Evolutionary conservation across 768 basidiomycete genomes (phyloP).

Genomic region (Xerocomus spinulosus): DNA sequence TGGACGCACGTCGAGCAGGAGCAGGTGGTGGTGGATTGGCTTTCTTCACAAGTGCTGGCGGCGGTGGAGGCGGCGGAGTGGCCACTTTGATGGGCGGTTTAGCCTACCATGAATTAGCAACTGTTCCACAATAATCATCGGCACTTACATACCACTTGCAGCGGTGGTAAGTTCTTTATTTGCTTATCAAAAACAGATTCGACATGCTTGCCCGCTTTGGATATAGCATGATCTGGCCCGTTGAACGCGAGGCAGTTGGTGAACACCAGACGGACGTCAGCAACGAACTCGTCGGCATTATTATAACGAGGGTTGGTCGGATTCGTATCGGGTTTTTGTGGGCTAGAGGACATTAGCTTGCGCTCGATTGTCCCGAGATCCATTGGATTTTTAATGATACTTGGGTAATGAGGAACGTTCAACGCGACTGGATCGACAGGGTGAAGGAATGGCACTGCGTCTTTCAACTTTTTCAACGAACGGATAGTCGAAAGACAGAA

Average conservation of each 20-base stretch:
- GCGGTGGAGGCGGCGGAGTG: constrained; percentile 40
- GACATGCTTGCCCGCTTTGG: constrained; percentile 74
- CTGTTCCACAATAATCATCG: constrained; percentile 11
- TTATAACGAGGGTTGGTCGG: constrained; percentile 70
- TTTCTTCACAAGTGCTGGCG: constrained; percentile 28
- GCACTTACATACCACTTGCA: constrained; percentile 60
- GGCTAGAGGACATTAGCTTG: constrained; percentile 78
- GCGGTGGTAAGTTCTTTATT: constrained; percentile 75
- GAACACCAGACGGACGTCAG: constrained; percentile 85
- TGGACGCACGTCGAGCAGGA: constrained; percentile 65
- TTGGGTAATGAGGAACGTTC: constrained; percentile 82
- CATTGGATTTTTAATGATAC: constrained; percentile 88
- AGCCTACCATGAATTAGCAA: constrained; percentile 25
- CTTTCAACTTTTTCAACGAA: constrained; percentile 80
- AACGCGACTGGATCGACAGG: constrained; percentile 88
- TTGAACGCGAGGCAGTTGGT: constrained; percentile 89
- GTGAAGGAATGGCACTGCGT: constrained; percentile 71
- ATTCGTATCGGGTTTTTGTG: constrained; percentile 68
- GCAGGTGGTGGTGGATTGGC: constrained; percentile 33
- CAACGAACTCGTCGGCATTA: constrained; percentile 73
- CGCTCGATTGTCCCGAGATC: constrained; percentile 90
- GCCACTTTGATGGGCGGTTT: constrained; percentile 43
- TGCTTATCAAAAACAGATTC: constrained; percentile 86
- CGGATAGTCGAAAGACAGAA: constrained; percentile 76
- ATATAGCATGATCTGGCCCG: constrained; percentile 81